phyloP scores from a whole-genome alignment of 2,329 filamentous ascomycete species.

The Mycosphaerelloides madeirae region DNA sequence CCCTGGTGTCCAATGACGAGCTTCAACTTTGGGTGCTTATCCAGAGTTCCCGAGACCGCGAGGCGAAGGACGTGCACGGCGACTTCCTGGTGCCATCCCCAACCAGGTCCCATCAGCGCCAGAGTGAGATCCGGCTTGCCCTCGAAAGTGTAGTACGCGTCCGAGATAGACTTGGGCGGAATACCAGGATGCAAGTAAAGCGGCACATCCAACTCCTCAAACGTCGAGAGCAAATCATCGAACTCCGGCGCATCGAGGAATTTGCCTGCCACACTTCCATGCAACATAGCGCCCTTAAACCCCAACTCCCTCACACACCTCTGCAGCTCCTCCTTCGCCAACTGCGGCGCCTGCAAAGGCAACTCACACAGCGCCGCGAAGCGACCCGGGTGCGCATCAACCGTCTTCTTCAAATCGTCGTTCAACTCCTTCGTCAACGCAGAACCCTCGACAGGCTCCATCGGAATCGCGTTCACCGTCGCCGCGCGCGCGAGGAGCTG shows the following conservation, averaged over 20 bases:
- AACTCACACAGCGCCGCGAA: slow-evolving; percentile 20
- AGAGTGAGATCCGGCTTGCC: slow-evolving; percentile 21
- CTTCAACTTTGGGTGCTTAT: slow-evolving; percentile 49
- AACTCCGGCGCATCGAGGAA: slow-evolving; percentile 23
- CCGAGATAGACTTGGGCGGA: slow-evolving; percentile 33
- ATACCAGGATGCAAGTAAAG: slow-evolving; percentile 48
- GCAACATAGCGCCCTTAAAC: slow-evolving; percentile 27
- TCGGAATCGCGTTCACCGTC: no score
- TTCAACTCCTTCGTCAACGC: no score
- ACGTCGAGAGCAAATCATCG: slow-evolving; percentile 22
- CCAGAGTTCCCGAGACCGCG: slow-evolving; percentile 52
- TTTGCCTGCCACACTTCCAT: slow-evolving; percentile 23
- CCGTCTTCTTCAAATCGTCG: no score
- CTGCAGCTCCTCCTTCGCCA: slow-evolving; percentile 23
- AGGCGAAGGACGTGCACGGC: slow-evolving; percentile 47
- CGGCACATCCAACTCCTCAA: slow-evolving; percentile 43
- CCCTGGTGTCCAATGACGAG: slow-evolving; percentile 54
- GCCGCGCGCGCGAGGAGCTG: no score
- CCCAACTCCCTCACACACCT: slow-evolving; percentile 20
- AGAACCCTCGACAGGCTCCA: no score
- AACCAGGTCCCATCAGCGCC: slow-evolving; percentile 37
- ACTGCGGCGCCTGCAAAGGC: slow-evolving; percentile 23
- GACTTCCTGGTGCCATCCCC: slow-evolving; percentile 49
- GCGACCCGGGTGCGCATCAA: slow-evolving; percentile 10
- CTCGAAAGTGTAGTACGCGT: slow-evolving; percentile 36